Percentiles rank a stretch among this genome's conserved stretches.
Conservation (phyloP, 352 stramenopile species). For the Thraustotheca clavata region DNA sequence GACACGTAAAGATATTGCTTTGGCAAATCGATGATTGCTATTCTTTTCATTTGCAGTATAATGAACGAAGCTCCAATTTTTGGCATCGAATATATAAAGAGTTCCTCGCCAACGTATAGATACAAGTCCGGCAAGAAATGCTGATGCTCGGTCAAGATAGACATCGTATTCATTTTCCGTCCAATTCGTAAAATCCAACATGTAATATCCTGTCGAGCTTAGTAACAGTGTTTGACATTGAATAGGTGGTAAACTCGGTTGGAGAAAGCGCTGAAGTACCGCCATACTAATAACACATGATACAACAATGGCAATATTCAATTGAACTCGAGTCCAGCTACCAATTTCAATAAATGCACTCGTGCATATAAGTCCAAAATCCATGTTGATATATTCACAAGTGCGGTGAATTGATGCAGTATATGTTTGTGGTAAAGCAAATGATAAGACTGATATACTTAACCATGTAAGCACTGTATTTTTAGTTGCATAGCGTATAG, state of each 20-base stretch:
- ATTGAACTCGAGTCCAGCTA: neutral
- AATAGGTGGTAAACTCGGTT: neutral
- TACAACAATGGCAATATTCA: neutral
- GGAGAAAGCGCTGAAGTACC: neutral
- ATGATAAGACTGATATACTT: neutral
- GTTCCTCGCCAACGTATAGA: neutral
- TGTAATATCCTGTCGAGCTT: neutral
- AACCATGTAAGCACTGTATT: neutral
- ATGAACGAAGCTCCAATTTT: neutral
- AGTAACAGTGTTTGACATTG: neutral
- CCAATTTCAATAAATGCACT: neutral
- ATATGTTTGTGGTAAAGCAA: neutral
- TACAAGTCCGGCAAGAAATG: neutral
- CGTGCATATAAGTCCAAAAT: neutral
- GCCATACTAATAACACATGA: neutral
- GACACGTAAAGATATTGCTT: too few species aligned
- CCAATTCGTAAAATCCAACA: neutral
- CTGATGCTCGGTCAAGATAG: neutral
- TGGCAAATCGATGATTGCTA: too few species aligned
- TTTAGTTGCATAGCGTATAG: neutral
- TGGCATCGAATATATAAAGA: neutral
- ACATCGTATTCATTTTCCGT: neutral
- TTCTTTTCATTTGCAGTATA: too few species aligned
- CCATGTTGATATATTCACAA: neutral
- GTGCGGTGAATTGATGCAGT: neutral